These are phyloP conservation scores for Vaccinium macrocarpon DNA, from an alignment of 148 eudicot genomes.

Conservation along the genomic window DNA sequence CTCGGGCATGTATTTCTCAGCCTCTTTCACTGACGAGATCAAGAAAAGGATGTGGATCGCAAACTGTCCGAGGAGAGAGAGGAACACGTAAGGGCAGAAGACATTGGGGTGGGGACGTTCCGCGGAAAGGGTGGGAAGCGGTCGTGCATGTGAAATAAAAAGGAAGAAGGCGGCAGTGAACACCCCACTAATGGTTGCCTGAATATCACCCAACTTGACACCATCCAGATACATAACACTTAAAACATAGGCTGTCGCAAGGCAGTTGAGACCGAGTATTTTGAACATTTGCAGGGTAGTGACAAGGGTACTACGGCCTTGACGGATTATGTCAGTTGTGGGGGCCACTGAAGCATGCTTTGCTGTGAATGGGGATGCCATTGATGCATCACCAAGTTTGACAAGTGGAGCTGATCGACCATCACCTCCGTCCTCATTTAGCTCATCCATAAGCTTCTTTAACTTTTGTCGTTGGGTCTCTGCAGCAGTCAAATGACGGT, in stretches of 20 bases:
- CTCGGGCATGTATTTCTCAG: conserved; percentile 95
- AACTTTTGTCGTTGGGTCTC: conserved; percentile 76
- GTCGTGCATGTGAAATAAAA: conserved; percentile 90
- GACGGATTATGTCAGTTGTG: conserved; percentile 77
- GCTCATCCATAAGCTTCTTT: conserved; percentile 78
- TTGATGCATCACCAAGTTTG: conserved; percentile 92
- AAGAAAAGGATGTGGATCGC: conserved; percentile 72
- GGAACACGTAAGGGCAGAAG: conserved; percentile 74
- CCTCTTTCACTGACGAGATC: conserved; percentile 79
- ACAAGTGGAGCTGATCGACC: conserved; percentile 85
- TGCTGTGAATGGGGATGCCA: conserved; percentile 99
- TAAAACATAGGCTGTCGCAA: conserved; percentile 88
- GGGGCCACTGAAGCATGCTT: conserved; percentile 93
- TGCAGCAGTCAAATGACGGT: conserved; percentile 64
- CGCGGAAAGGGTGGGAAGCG: conserved; percentile 66
- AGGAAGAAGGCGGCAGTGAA: conserved; percentile 93
- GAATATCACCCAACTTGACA: conserved; percentile 87
- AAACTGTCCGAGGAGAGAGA: conserved; percentile 84
- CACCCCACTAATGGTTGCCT: conserved; percentile 88
- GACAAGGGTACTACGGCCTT: conserved; percentile 91
- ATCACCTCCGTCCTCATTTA: conserved; percentile 79
- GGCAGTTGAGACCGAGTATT: conserved; percentile 93
- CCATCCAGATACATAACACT: conserved; percentile 95
- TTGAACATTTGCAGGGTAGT: conserved; percentile 97
- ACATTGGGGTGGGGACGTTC: conserved; percentile 86